Percentiles rank a stretch among this genome's conserved stretches.
phyloP scores from a whole-genome alignment of 257 asterid species.

The Leonotis leonurus region DNA sequence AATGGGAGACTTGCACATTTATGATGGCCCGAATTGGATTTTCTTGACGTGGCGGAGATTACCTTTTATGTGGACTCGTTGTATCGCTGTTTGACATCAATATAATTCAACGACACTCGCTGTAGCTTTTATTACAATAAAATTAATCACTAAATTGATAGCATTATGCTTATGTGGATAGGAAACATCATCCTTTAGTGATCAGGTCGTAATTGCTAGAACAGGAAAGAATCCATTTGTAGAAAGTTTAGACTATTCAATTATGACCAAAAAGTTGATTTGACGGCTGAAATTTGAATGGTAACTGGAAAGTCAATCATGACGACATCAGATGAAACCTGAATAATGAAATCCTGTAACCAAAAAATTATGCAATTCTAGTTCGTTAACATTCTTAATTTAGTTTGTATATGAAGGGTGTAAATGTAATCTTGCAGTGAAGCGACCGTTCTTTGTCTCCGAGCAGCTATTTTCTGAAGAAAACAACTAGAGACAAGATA shows the following conservation, averaged over 20 bases:
- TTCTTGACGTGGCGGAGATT: neutral
- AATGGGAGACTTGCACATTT: neutral
- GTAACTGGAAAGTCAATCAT: neutral
- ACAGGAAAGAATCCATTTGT: neutral
- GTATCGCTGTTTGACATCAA: neutral
- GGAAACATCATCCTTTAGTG: conserved; percentile 4
- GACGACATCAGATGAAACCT: neutral
- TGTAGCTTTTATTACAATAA: neutral
- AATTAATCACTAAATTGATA: neutral
- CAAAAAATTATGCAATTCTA: neutral
- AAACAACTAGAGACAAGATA: conserved; percentile 21
- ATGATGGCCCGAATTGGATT: conserved; percentile 13
- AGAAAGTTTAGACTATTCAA: neutral
- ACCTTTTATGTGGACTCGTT: neutral
- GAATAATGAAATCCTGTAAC: neutral
- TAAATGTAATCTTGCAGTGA: conserved; percentile 22
- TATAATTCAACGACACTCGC: neutral
- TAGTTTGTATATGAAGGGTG: neutral
- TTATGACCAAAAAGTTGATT: too few relatives aligned
- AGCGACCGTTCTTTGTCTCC: conserved; percentile 16
- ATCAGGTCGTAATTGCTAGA: neutral
- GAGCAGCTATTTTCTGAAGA: conserved; percentile 5
- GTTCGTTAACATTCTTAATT: neutral
- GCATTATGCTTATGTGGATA: conserved; percentile 2
- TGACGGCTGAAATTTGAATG: neutral